Conservation (phyloP, 2,329 filamentous ascomycete genomes). For the Fusarium tjaetaba region DNA sequence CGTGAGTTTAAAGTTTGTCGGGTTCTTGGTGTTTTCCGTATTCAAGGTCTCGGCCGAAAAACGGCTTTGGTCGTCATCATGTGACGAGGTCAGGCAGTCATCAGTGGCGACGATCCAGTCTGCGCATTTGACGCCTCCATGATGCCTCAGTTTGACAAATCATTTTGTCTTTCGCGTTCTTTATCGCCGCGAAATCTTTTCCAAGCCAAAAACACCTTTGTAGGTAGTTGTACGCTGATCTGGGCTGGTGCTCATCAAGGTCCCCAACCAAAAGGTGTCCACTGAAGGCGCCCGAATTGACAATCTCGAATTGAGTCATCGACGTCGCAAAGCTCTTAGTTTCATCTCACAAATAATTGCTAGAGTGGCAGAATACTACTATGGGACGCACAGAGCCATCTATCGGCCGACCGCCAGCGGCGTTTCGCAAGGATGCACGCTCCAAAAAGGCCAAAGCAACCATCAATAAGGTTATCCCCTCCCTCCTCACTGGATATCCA, state of each 20-base stretch:
- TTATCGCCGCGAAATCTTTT: fast-evolving
- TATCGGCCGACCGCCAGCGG: slow-evolving; percentile 33
- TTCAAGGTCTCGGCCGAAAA: background rate
- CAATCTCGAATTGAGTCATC: background rate
- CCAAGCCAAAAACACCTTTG: background rate
- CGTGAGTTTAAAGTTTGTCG: background rate
- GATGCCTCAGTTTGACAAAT: background rate
- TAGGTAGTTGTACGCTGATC: background rate
- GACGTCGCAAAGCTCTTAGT: background rate
- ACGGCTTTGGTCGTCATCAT: background rate
- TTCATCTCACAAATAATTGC: no score
- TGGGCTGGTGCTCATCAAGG: slow-evolving; percentile 3
- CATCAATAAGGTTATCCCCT: slow-evolving; percentile 68
- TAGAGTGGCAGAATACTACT: fast-evolving
- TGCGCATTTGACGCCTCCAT: background rate
- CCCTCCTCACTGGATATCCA: slow-evolving; percentile 61
- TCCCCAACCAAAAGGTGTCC: background rate
- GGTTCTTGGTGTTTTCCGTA: background rate
- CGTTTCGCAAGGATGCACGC: slow-evolving; percentile 49
- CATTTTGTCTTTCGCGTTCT: no score
- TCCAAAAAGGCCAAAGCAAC: slow-evolving; percentile 67
- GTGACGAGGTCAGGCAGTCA: background rate
- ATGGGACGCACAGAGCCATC: slow-evolving; percentile 44
- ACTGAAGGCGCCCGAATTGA: background rate
- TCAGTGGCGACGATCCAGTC: background rate